These are phyloP conservation scores for Lepidium aucheri DNA, from an alignment of 345 rosid genomes.

Conservation along the genomic window DNA sequence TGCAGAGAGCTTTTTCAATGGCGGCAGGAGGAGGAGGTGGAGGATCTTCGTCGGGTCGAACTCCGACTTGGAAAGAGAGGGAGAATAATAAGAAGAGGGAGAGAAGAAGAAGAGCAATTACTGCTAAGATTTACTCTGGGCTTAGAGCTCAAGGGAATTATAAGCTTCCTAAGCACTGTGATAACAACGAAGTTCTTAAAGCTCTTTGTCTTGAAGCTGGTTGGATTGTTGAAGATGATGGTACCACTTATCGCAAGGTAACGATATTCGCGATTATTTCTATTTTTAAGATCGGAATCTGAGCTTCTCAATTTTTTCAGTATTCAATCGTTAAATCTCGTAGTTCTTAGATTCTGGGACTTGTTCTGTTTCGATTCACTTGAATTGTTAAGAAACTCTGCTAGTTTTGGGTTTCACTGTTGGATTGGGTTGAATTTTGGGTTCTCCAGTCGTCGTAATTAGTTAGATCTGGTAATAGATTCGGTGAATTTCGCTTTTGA, in stretches of 20 bases:
- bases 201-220: slow-evolving; percentile 91
- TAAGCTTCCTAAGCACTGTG: slow-evolving; percentile 93
- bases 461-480: neutral
- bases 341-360: neutral
- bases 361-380: neutral
- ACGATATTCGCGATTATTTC: neutral
- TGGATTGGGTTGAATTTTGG: slow-evolving; percentile 10
- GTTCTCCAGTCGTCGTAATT: neutral
- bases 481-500: neutral
- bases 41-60: slow-evolving; percentile 43
- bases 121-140: slow-evolving; percentile 87
- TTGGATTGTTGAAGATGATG: slow-evolving; percentile 91
- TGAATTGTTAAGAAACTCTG: neutral
- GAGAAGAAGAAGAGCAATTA: slow-evolving; percentile 83
- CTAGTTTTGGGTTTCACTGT: slow-evolving; percentile 9
- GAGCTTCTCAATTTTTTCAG: neutral
- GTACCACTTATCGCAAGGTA: slow-evolving; percentile 92
- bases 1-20: slow-evolving; percentile 37
- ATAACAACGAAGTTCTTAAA: slow-evolving; percentile 90
- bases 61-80: slow-evolving; percentile 94
- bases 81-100: slow-evolving; percentile 94
- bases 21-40: slow-evolving; percentile 30
- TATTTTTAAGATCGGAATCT: neutral
- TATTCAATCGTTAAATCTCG: neutral
- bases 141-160: slow-evolving; percentile 82